Conservation (phyloP, 257 asterid species). For the Ehretia macrophylla region DNA sequence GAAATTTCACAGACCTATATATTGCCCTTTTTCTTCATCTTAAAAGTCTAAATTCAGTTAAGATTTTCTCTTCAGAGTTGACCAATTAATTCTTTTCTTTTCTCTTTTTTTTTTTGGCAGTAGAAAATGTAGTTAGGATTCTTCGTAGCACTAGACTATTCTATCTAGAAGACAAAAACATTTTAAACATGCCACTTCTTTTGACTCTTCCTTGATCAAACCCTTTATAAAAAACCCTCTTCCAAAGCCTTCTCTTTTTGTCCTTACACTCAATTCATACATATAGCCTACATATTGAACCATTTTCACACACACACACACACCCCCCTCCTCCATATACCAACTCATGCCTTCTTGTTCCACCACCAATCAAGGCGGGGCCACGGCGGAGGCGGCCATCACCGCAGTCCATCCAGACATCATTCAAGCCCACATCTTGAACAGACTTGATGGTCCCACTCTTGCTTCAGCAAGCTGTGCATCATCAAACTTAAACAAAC, state of each 20-base stretch:
- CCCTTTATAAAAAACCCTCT: slow-evolving; percentile 15
- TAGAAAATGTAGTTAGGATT: no score
- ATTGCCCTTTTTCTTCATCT: no score
- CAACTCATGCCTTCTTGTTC: slow-evolving; percentile 24
- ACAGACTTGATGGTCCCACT: slow-evolving; percentile 61
- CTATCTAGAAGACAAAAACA: background rate
- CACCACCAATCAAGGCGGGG: slow-evolving; percentile 14
- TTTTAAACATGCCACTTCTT: background rate
- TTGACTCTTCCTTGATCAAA: slow-evolving; percentile 1
- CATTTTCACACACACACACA: background rate
- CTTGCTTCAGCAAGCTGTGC: slow-evolving; percentile 59
- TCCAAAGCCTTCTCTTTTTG: background rate
- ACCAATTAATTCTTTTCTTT: no score
- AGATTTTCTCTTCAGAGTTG: no score
- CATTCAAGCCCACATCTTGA: slow-evolving; percentile 53
- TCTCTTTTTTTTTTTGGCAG: no score
- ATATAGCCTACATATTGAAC: background rate
- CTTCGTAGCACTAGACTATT: no score
- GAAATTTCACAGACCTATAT: no score
- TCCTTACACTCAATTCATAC: background rate
- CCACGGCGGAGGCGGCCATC: slow-evolving; percentile 17
- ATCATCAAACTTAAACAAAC: slow-evolving; percentile 31
- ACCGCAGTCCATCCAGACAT: slow-evolving; percentile 55
- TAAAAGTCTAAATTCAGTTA: no score
- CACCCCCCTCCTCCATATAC: no score